Base-by-base conservation (phyloP, 148 eudicot genomes). In the Nyssa sinensis region DNA sequence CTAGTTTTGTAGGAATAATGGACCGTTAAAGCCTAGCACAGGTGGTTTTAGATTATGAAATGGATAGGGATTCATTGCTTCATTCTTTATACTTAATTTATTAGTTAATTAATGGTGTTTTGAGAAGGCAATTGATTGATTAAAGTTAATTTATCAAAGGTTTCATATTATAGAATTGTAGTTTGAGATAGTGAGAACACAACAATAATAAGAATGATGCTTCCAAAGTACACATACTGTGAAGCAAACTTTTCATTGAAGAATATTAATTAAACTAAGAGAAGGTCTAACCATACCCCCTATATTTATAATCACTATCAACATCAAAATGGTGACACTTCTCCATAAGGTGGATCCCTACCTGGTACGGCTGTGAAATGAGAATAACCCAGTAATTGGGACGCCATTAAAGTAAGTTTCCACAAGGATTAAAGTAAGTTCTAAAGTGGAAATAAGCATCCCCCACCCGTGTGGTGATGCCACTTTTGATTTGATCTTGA, bases 391-490 rank as follows among this genome's bases (percentile, higher is more conserved):
- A 7, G 28, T 6, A 34, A 23, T 21, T 66, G 47, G 27, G 69
- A 66, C 16, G 49, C 28, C 23, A 11, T 25, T 55, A n/a, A 11
- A 24, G 59, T 21, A 55, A 55, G 23, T 24, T 7, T 55, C 59
- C 59, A 55, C 24, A 28, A 12, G 31, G 24, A 10, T 24, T 33
- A 65, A 65, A 23, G 49, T 9, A 5, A n/a, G 28, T 34, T 33
- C 21, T n/a, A 35, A 71, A 71, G 35, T 17, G 39, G 2, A 14
- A 33, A 24, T 21, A 70, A 35, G 55, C 66, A 71, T 58, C 55
- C 12, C 24, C 73, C 81, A 76, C 82, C 75, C 84, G 82, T 81
- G 86, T 75, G 77, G 55, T 27, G 55, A 27, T 69, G 19, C 53
- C 19, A n/a, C 29, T 67, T 75, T 76, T 74, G 62, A 64, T 67